Evolutionary conservation across 768 basidiomycete species (phyloP).

Genomic region (Artomyces pyxidatus): DNA sequence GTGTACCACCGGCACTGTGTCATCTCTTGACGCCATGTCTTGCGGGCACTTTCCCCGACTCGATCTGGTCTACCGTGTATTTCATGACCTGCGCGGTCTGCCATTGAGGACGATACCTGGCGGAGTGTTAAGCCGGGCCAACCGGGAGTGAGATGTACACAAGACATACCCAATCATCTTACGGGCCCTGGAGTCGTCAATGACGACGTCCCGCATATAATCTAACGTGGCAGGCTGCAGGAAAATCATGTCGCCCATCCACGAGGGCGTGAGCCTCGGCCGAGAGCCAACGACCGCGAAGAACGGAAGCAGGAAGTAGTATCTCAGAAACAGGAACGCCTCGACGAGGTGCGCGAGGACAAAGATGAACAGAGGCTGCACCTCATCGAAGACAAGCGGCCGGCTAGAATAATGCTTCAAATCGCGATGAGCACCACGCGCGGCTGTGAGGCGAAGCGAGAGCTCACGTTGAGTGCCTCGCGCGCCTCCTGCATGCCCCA

Average conservation of each 20-base stretch:
- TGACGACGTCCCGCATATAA: constrained; percentile 22
- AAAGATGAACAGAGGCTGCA: constrained; percentile 25
- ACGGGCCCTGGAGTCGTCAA: constrained; percentile 29
- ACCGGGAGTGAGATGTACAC: not conserved
- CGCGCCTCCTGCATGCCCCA: constrained; percentile 25
- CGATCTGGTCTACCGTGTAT: constrained; percentile 27
- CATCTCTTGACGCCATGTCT: constrained; percentile 4
- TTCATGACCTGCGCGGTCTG: constrained; percentile 24
- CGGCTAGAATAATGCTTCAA: constrained; percentile 25
- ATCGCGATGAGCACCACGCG: not conserved
- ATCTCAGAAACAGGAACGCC: constrained; percentile 24
- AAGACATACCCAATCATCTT: constrained; percentile 24
- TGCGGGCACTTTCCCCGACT: constrained; percentile 19
- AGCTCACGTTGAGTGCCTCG: constrained; percentile 24
- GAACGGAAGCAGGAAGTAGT: constrained; percentile 20
- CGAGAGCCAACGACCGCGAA: constrained; percentile 10
- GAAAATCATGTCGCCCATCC: constrained; percentile 25
- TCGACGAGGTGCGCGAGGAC: constrained; percentile 26
- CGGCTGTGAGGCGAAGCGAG: not conserved
- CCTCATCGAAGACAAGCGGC: constrained; percentile 20
- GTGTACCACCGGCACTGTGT: no score
- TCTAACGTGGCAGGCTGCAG: constrained; percentile 27
- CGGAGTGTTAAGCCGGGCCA: not conserved
- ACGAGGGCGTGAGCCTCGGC: constrained; percentile 21
- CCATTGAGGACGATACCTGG: constrained; percentile 27